Evolutionary conservation across 2,329 filamentous ascomycete species (phyloP).

Genomic region (Fusarium sp.): DNA sequence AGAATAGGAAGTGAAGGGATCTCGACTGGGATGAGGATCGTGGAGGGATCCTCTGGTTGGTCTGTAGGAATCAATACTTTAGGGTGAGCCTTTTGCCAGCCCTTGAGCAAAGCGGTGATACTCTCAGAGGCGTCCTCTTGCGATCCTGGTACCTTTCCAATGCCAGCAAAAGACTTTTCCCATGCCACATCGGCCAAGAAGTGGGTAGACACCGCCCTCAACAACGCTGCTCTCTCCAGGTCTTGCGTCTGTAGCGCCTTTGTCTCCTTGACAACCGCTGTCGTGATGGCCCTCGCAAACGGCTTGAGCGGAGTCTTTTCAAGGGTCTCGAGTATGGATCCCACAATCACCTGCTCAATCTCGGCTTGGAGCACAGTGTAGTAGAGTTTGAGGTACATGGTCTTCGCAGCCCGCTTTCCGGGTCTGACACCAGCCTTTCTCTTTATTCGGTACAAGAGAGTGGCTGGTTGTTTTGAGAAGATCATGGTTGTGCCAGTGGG

Average conservation of each 20-base stretch:
- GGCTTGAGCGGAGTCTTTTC: conserved; percentile 54
- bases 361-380: conserved; percentile 85
- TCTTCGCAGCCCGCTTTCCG: conserved; percentile 50
- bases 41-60: conserved; percentile 57
- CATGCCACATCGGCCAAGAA: conserved; percentile 61
- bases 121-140: conserved; percentile 46
- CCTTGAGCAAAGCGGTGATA: conserved; percentile 45
- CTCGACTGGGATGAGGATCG: conserved; percentile 89
- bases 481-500: conserved; percentile 69
- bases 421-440: conserved; percentile 60
- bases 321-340: conserved; percentile 56
- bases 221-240: conserved; percentile 67
- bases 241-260: conserved; percentile 60
- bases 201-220: conserved; percentile 62
- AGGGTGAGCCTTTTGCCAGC: conserved; percentile 49
- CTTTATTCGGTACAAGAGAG: conserved; percentile 82
- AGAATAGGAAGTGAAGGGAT: conserved; percentile 86
- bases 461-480: conserved; percentile 85
- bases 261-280: conserved; percentile 58
- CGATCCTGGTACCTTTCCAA: conserved; percentile 56
- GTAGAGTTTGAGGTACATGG: conserved; percentile 75
- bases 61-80: conserved; percentile 42
- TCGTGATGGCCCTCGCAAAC: conserved; percentile 61
- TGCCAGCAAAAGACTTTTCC: conserved; percentile 61
- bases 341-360: conserved; percentile 64